phyloP scores from a whole-genome alignment of 1,284 basidiomycete species.

The Entoloma clypeatum region DNA sequence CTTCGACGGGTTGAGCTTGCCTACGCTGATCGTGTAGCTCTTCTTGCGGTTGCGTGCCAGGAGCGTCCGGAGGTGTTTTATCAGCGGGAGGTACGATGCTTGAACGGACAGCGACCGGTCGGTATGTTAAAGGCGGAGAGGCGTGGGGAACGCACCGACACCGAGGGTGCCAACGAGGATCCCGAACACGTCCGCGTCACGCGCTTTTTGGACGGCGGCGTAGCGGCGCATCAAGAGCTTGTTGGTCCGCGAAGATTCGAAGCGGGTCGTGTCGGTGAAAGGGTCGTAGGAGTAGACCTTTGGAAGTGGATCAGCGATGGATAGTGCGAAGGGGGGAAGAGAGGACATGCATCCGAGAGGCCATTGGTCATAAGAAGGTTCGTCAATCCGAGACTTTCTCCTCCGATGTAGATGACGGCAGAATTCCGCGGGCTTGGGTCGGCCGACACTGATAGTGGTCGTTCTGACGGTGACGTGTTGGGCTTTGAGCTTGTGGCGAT shows the following conservation, averaged over 20 bases:
- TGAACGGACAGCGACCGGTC: conserved; percentile 6
- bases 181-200: conserved; percentile 92
- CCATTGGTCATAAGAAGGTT: conserved; percentile 84
- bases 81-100: conserved; percentile 82
- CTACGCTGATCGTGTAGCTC: conserved; percentile 93
- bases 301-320: neutral
- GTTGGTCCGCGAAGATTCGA: conserved; percentile 71
- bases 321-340: neutral
- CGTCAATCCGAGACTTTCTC: conserved; percentile 77
- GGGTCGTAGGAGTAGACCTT: conserved; percentile 83
- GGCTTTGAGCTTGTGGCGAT: neutral
- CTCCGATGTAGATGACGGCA: conserved; percentile 80
- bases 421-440: conserved; percentile 8
- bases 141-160: conserved; percentile 61
- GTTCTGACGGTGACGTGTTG: neutral
- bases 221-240: conserved; percentile 91
- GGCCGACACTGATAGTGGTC: neutral
- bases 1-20: conserved; percentile 94
- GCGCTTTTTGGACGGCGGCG: conserved; percentile 82
- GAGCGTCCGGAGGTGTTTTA: conserved; percentile 69
- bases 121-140: conserved; percentile 1
- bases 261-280: conserved; percentile 36
- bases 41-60: conserved; percentile 75
- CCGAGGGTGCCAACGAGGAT: conserved; percentile 95
- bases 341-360: conserved; percentile 31